Conservation (phyloP, 78 protist species). For the Tieghemostelium lacteum region DNA sequence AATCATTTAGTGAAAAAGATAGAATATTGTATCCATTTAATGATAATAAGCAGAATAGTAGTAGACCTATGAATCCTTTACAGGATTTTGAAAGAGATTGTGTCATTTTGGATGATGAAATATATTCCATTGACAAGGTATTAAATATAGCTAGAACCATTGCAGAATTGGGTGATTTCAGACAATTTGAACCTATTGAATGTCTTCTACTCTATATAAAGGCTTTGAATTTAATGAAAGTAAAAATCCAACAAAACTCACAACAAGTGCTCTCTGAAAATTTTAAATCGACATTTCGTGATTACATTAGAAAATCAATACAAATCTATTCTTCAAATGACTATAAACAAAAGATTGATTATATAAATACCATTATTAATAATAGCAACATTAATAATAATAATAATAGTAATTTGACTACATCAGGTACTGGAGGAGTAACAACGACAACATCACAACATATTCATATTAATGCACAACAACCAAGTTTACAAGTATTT, state of each 20-base stretch:
- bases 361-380: background rate
- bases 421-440: background rate
- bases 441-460: too few relatives aligned
- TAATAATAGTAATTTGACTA: background rate
- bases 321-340: slow-evolving; percentile 7
- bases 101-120: slow-evolving; percentile 61
- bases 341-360: background rate
- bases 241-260: background rate
- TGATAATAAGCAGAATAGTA: background rate
- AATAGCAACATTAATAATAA: background rate
- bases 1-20: slow-evolving; percentile 7
- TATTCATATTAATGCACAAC: background rate
- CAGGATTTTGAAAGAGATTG: slow-evolving; percentile 67
- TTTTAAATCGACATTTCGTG: slow-evolving; percentile 7
- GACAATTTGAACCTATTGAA: slow-evolving; percentile 64
- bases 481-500: background rate
- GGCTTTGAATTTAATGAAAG: slow-evolving; percentile 28
- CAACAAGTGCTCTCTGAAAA: background rate
- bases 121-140: background rate
- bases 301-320: slow-evolving; percentile 14
- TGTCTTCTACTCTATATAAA: slow-evolving; percentile 31
- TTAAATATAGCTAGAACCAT: slow-evolving; percentile 44
- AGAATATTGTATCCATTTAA: background rate
- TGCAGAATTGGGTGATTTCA: slow-evolving; percentile 73
- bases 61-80: background rate